Conservation (phyloP, 257 asterid genomes). For the Prunella vulgaris region DNA sequence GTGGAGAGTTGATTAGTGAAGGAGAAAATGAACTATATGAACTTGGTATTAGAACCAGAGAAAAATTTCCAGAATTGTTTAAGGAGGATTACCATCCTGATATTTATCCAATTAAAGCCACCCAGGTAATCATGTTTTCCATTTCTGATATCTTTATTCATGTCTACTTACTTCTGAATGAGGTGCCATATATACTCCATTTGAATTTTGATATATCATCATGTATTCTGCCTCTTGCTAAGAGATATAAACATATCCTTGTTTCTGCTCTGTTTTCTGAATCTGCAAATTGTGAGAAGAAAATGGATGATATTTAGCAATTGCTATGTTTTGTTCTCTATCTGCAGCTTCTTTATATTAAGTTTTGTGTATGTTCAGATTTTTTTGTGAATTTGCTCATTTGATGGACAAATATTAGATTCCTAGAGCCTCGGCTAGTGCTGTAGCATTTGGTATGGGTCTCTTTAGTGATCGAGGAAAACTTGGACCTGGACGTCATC, state of each 20-base stretch:
- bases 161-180: slow-evolving; percentile 1
- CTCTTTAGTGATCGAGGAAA: slow-evolving; percentile 77
- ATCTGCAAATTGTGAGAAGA: slow-evolving; percentile 11
- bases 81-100: slow-evolving; percentile 83
- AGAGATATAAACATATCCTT: neutral
- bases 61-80: slow-evolving; percentile 62
- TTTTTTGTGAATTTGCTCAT: slow-evolving; percentile 10
- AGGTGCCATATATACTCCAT: neutral
- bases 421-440: slow-evolving; percentile 96
- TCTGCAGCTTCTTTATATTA: slow-evolving; percentile 10
- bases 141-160: neutral
- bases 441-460: slow-evolving; percentile 97
- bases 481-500: slow-evolving; percentile 81
- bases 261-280: neutral
- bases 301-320: neutral
- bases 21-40: slow-evolving; percentile 86
- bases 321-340: slow-evolving; percentile 4
- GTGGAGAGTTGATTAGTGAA: slow-evolving; percentile 79
- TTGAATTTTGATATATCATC: slow-evolving; percentile 2
- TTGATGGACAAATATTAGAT: slow-evolving; percentile 39
- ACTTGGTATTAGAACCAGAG: slow-evolving; percentile 77
- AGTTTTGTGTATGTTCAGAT: neutral
- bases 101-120: slow-evolving; percentile 76
- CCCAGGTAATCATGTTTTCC: slow-evolving; percentile 85
- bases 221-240: slow-evolving; percentile 9